A percentile compares a stretch with the other conserved stretches of the same genome.
phyloP scores from a whole-genome alignment of 495 filamentous ascomycete species.

The Xylaria grammica region DNA sequence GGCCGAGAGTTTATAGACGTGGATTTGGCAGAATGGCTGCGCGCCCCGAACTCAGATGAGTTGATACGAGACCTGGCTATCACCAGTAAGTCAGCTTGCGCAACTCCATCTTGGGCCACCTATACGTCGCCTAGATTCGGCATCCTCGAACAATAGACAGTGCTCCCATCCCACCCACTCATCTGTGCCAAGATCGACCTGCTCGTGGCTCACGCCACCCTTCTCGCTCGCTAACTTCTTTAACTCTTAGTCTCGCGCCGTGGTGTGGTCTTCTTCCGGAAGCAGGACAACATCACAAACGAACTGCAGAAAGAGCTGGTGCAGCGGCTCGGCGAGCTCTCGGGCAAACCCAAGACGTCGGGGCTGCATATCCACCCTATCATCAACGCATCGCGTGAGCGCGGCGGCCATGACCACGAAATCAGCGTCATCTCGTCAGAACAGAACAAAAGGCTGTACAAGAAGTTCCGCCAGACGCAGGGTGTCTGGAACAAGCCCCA shows the following conservation, averaged over 20 bases:
- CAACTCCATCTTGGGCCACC: slow-evolving; percentile 7
- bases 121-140: no score
- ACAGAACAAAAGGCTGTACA: slow-evolving; percentile 20
- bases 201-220: slow-evolving; percentile 66
- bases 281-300: slow-evolving; percentile 68
- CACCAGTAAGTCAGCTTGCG: slow-evolving; percentile 58
- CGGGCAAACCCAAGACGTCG: slow-evolving; percentile 70
- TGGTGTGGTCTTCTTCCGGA: slow-evolving; percentile 82
- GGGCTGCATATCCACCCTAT: slow-evolving; percentile 77
- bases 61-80: slow-evolving; percentile 70
- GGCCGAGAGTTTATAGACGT: slow-evolving; percentile 67
- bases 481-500: slow-evolving; percentile 44
- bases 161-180: no score
- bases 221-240: slow-evolving; percentile 52
- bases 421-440: slow-evolving; percentile 67
- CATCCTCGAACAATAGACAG: slow-evolving; percentile 39
- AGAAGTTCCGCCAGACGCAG: slow-evolving; percentile 33
- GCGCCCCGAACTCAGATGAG: slow-evolving; percentile 68
- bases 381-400: slow-evolving; percentile 64
- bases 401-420: slow-evolving; percentile 66
- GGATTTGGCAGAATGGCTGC: slow-evolving; percentile 64
- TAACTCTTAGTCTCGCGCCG: slow-evolving; percentile 70
- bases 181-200: no score
- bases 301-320: slow-evolving; percentile 72
- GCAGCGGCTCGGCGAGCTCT: slow-evolving; percentile 66